Evolutionary conservation across 179 eudicot species (phyloP).

Genomic region (Gypsophila paniculata): DNA sequence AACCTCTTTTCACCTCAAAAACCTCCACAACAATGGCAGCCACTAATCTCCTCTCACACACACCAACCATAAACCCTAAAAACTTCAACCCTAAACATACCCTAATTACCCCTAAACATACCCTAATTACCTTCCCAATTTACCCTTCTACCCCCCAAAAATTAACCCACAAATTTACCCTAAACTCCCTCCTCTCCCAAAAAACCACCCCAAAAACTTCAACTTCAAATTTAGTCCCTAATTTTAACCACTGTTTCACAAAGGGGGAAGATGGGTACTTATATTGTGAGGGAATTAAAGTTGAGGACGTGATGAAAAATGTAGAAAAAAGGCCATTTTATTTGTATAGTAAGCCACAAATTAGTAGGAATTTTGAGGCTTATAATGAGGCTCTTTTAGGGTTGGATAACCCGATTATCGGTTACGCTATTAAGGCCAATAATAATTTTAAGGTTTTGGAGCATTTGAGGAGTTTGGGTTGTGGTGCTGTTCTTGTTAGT

Average conservation of each 20-base stretch:
- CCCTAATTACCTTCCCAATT: constrained; percentile 13
- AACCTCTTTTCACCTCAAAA: too few species aligned
- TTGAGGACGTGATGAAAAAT: constrained; percentile 10
- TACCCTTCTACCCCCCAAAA: too few species aligned
- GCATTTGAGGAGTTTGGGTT: constrained; percentile 80
- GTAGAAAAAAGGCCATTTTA: constrained; percentile 15
- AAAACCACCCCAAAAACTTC: constrained; percentile 23
- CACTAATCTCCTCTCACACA: constrained; percentile 28
- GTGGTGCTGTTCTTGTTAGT: constrained; percentile 97
- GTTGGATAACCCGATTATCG: constrained; percentile 59
- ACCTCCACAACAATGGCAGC: constrained; percentile 51
- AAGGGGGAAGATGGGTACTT: constrained; percentile 9
- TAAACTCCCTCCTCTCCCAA: constrained; percentile 25
- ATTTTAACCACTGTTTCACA: constrained; percentile 1
- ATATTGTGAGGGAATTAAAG: constrained; percentile 11
- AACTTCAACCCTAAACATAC: background rate
- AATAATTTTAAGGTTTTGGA: constrained; percentile 87
- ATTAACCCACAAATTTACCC: constrained; percentile 8
- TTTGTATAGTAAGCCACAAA: constrained; percentile 21
- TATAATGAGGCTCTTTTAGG: constrained; percentile 77
- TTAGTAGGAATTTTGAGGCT: constrained; percentile 35
- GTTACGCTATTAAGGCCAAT: constrained; percentile 93
- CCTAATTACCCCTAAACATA: background rate
- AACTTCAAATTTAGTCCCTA: background rate
- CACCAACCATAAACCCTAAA: constrained; percentile 11